These are phyloP conservation scores for Condylostoma magnum DNA, from an alignment of 169 alveolate species.

Conservation along the genomic window DNA sequence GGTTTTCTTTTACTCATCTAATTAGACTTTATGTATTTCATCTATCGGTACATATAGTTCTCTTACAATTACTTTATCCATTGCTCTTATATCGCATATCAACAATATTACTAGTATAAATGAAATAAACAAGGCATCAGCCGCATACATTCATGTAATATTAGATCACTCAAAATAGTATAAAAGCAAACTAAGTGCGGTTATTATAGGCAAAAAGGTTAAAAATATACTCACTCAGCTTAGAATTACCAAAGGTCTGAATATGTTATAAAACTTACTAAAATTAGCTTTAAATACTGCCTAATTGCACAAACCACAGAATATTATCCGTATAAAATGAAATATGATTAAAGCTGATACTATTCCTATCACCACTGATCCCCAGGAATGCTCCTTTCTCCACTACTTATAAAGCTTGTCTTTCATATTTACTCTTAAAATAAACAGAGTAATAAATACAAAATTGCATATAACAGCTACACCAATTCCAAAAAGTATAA, in stretches of 20 bases:
- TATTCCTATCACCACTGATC: neutral
- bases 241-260: conserved; percentile 12
- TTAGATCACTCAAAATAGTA: neutral
- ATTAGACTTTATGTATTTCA: no score
- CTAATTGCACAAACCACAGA: conserved; percentile 26
- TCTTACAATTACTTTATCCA: conserved; percentile 4
- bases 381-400: conserved; percentile 6
- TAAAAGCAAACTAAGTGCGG: conserved; percentile 2
- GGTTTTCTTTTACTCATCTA: no score
- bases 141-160: conserved; percentile 15
- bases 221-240: conserved; percentile 11
- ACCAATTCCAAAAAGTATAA: conserved; percentile 6
- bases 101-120: neutral
- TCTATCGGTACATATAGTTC: no score
- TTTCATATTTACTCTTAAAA: neutral
- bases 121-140: conserved; percentile 17
- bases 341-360: neutral
- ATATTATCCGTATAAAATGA: conserved; percentile 6
- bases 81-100: neutral
- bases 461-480: conserved; percentile 10
- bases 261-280: neutral
- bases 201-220: conserved; percentile 1
- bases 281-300: conserved; percentile 2
- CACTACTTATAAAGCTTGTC: conserved; percentile 2
- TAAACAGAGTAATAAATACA: neutral